Conservation (phyloP, 805 yeast species). For the Yamadazyma insecticola region DNA sequence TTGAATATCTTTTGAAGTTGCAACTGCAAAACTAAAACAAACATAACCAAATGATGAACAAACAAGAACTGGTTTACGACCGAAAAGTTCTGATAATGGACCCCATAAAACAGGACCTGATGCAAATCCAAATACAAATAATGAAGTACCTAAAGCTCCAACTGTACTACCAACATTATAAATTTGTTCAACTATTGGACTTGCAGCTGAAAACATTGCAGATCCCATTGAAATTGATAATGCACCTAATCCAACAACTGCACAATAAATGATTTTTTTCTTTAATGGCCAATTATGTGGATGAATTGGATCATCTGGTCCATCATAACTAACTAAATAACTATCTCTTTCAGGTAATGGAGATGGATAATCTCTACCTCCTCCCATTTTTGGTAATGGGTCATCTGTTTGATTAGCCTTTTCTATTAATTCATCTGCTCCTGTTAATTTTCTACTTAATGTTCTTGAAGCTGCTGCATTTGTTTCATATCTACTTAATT, state of each 20-base stretch:
- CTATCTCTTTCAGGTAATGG: constrained; percentile 47
- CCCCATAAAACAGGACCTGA: constrained; percentile 88
- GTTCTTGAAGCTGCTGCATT: constrained; percentile 17
- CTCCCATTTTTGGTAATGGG: constrained; percentile 57
- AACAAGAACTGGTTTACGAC: constrained; percentile 40
- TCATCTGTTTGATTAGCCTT: constrained; percentile 20
- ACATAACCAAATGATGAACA: constrained; percentile 35
- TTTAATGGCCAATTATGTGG: constrained; percentile 71
- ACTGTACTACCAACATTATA: constrained; percentile 62
- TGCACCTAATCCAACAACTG: constrained; percentile 29
- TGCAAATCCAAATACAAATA: constrained; percentile 91
- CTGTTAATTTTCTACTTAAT: constrained; percentile 21
- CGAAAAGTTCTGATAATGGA: constrained; percentile 24
- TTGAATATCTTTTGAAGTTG: constrained; percentile 74
- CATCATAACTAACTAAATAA: constrained; percentile 70
- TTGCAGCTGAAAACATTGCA: constrained; percentile 71
- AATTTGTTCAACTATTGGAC: constrained; percentile 40
- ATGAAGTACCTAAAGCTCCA: constrained; percentile 69
- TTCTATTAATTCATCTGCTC: constrained; percentile 21
- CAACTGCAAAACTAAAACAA: constrained; percentile 56
- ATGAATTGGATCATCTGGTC: constrained; percentile 72
- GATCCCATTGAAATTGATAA: constrained; percentile 66
- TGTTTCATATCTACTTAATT: constrained; percentile 19
- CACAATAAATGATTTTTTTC: constrained; percentile 20
- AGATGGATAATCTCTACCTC: constrained; percentile 60